These are phyloP conservation scores for Trypanosoma scelopori DNA, from an alignment of 208 protist species.

Conservation along the genomic window DNA sequence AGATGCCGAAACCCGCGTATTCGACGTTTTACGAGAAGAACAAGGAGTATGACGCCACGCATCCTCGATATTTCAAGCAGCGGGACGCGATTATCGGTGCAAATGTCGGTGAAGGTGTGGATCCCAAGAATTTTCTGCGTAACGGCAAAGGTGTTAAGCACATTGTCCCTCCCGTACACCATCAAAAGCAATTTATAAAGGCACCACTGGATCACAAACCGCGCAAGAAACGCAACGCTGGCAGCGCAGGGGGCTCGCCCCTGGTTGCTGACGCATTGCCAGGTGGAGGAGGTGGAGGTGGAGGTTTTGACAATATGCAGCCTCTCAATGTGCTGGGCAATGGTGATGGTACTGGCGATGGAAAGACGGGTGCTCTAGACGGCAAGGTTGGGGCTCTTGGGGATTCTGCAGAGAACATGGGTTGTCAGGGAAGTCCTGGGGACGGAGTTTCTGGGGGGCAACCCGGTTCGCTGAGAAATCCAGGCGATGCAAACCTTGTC, in stretches of 20 bases:
- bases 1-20: conserved; percentile 70
- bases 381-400: background rate
- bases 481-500: background rate
- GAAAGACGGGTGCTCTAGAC: background rate
- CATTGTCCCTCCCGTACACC: conserved; percentile 51
- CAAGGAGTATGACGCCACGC: conserved; percentile 84
- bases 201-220: conserved; percentile 37
- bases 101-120: conserved; percentile 62
- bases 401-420: background rate
- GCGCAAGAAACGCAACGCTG: conserved; percentile 2
- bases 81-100: conserved; percentile 77
- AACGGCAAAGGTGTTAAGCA: conserved; percentile 62
- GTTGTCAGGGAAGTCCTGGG: background rate
- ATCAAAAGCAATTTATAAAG: conserved; percentile 77
- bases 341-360: too few relatives aligned
- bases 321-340: too few relatives aligned
- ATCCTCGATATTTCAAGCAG: conserved; percentile 81
- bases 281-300: too few relatives aligned
- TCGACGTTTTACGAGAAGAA: conserved; percentile 83
- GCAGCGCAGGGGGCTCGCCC: background rate
- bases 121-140: conserved; percentile 76
- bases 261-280: background rate
- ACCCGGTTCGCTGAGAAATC: background rate
- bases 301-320: too few relatives aligned
- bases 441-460: background rate